phyloP scores from a whole-genome alignment of 176 grass and related monocot species.

The Tillandsia leiboldiana region DNA sequence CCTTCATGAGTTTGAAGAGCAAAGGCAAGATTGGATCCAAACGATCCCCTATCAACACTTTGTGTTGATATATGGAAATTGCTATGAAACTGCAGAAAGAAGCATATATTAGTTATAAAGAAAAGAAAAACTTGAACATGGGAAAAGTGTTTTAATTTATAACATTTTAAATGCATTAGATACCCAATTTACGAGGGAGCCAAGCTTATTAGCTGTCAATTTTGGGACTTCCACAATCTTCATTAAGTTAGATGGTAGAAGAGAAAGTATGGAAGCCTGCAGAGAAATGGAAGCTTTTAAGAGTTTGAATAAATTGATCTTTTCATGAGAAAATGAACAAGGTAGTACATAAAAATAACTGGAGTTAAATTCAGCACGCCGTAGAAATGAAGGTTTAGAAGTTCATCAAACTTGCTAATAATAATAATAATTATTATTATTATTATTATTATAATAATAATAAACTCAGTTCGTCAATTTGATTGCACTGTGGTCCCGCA shows the following conservation, averaged over 20 bases:
- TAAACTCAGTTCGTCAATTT: neutral
- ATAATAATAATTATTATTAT: too few species aligned
- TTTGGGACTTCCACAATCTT: conserved; percentile 40
- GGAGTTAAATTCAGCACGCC: neutral
- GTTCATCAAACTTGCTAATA: neutral
- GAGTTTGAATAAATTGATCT: neutral
- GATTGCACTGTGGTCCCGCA: neutral
- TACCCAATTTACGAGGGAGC: conserved; percentile 80
- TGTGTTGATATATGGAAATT: conserved; percentile 56
- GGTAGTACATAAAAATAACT: neutral
- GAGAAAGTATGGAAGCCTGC: conserved; percentile 84
- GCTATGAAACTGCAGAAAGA: conserved; percentile 63
- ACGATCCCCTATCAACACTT: conserved; percentile 49
- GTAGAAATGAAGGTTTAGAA: neutral
- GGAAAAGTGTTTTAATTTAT: neutral
- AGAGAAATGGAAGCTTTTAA: conserved; percentile 16
- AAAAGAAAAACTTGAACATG: conserved; percentile 8
- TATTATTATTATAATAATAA: too few species aligned
- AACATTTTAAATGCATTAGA: conserved; percentile 7
- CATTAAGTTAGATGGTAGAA: conserved; percentile 62
- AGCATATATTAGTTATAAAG: conserved; percentile 15
- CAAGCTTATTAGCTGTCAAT: conserved; percentile 44
- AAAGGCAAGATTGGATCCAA: conserved; percentile 71
- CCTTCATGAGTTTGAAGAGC: conserved; percentile 68
- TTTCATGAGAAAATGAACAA: neutral